Evolutionary conservation across 2,329 filamentous ascomycete genomes (phyloP).

Genomic region (Microsporum canis): DNA sequence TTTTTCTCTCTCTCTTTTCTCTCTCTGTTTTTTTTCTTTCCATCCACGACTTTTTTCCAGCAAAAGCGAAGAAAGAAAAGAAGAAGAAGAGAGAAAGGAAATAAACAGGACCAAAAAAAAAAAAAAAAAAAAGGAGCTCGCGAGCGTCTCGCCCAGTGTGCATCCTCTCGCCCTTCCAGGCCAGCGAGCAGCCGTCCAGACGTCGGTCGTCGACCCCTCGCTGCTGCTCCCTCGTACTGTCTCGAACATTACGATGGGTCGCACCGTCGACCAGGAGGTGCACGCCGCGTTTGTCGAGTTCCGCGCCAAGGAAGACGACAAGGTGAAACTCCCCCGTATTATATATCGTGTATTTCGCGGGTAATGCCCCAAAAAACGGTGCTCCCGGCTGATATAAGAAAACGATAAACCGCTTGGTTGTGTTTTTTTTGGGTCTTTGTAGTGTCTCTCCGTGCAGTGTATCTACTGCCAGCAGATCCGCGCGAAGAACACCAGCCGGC

Average conservation of each 20-base stretch:
- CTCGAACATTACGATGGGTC: constrained; percentile 33
- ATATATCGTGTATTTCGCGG: constrained; percentile 16
- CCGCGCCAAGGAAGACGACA: constrained; percentile 43
- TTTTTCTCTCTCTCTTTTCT: constrained; percentile 1
- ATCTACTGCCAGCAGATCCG: constrained; percentile 44
- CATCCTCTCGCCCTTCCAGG: constrained; percentile 1
- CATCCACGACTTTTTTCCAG: neutral
- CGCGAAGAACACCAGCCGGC: constrained; percentile 43
- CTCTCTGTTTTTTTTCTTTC: neutral
- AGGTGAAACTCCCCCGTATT: constrained; percentile 30
- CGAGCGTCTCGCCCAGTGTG: neutral
- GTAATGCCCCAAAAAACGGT: constrained; percentile 19
- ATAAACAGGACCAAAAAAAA: neutral
- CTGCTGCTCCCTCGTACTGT: constrained; percentile 17
- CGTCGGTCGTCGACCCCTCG: constrained; percentile 14
- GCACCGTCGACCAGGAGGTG: constrained; percentile 42
- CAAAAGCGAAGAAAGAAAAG: neutral
- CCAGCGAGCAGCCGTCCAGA: constrained; percentile 9
- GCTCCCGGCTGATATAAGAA: neutral
- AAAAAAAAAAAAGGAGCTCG: neutral
- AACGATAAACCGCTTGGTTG: neutral
- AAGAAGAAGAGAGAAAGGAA: neutral
- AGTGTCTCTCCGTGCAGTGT: constrained; percentile 44
- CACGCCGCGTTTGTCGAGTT: constrained; percentile 44
- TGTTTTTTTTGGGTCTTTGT: neutral